These are phyloP conservation scores for Graphilbum fragrans DNA, from an alignment of 2,329 filamentous ascomycete species.

Conservation along the genomic window DNA sequence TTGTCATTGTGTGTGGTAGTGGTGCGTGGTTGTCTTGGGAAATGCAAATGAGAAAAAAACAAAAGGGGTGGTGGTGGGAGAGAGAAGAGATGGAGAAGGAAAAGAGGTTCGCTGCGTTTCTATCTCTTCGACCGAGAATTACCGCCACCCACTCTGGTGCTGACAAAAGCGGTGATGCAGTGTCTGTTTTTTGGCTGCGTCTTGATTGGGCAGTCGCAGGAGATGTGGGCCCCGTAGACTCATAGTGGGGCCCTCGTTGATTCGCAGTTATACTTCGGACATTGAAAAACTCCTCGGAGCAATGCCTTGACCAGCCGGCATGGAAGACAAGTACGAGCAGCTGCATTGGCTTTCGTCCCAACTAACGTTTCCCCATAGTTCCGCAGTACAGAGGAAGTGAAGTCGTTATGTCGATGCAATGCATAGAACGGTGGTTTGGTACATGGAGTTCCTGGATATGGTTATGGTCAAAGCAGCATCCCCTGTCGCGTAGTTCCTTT, in stretches of 20 bases:
- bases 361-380: no score
- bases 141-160: conserved; percentile 1
- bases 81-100: neutral
- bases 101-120: neutral
- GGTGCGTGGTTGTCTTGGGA: neutral
- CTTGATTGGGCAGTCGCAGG: neutral
- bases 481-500: no score
- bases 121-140: conserved; percentile 3
- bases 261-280: no score
- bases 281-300: no score
- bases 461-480: no score
- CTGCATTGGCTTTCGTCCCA: no score
- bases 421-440: no score
- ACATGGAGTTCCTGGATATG: no score
- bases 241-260: neutral
- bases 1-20: conserved; percentile 11
- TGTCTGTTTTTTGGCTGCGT: neutral
- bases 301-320: no score
- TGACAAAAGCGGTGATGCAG: conserved; percentile 1
- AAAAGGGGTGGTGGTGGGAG: neutral
- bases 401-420: no score
- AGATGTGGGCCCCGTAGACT: neutral
- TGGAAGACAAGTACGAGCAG: no score
- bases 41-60: neutral
- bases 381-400: no score